Evolutionary conservation across 352 stramenopile species (phyloP), one percentile per base, ranked within the genome.

Genomic region (Pythium grandisporangium): DNA sequence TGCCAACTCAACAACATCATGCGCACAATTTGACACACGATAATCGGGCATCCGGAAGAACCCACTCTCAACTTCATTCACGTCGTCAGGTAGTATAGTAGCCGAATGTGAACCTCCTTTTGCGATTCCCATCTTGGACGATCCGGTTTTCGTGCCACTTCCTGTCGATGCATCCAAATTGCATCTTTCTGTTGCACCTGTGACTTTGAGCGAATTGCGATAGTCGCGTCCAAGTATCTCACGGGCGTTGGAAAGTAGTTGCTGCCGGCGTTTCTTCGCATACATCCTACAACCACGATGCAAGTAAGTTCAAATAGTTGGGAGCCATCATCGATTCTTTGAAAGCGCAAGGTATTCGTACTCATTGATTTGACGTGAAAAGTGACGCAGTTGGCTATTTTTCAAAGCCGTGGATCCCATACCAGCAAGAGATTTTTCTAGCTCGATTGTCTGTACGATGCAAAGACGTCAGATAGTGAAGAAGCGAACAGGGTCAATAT

Each of bases 31-130:
- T 13, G 63, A 73, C 23, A 89, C 58, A 0, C 66, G 61, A 24
- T 83, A 89, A 49, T 81, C 59, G 4, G 76, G 76, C 25, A 80
- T 58, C 23, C 76, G 63, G 40, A 89, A 89, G 36, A 46, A 74
- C 12, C 63, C 72, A 38, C 59, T 70, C 51, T 72, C 70, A 5
- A 66, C 34, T 8, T 76, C 66, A 16, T 56, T 30, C 2, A 2
- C 13, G 6, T 37, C 26, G 2, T 12, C 24, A 26, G 25, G 37
- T 11, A n/a, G 27, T 8, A 23, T 1, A 6, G 33, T 40, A 43
- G 6, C 24, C 33, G 8, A 27, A 24, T 11, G 20, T 26, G 4
- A 24, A 6, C 37, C 27, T 14, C 23, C 23, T 48, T 23, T 63
- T 64, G 17, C 39, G 45, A 30, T 42, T 42, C 37, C 58, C 53